Conservation (phyloP, 2,329 filamentous ascomycete genomes). For the Drechslerella coelobrocha region DNA sequence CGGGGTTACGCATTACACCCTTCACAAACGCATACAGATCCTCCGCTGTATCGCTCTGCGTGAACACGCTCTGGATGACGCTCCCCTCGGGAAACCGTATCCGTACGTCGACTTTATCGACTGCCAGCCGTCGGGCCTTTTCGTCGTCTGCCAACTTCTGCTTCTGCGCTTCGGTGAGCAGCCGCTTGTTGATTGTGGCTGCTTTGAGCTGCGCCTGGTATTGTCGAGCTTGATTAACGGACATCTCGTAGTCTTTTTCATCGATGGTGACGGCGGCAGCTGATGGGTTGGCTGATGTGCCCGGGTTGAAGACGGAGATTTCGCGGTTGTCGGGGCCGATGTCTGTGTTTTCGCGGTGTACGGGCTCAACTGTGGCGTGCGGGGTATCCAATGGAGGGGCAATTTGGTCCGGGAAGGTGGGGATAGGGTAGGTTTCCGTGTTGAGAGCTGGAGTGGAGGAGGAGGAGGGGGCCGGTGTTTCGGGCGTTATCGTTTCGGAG, state of each 20-base stretch:
- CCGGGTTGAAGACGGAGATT: constrained; percentile 78
- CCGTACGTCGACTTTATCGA: constrained; percentile 75
- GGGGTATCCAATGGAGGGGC: constrained; percentile 40
- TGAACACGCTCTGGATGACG: constrained; percentile 75
- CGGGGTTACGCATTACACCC: constrained; percentile 70
- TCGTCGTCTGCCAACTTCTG: constrained; percentile 71
- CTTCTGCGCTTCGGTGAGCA: constrained; percentile 82
- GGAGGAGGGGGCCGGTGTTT: constrained; percentile 9
- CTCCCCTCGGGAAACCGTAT: constrained; percentile 88
- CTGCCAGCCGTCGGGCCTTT: constrained; percentile 65
- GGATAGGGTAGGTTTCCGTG: constrained; percentile 33
- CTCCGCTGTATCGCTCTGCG: constrained; percentile 71
- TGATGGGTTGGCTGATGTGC: constrained; percentile 74
- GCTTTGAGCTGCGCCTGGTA: constrained; percentile 73
- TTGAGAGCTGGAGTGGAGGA: constrained; percentile 17
- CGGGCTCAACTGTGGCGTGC: constrained; percentile 43
- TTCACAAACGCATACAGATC: constrained; percentile 78
- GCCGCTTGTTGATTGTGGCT: constrained; percentile 73
- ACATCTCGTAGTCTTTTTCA: constrained; percentile 78
- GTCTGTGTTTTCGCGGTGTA: constrained; percentile 47
- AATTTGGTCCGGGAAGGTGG: constrained; percentile 48
- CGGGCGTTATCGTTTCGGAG: constrained; percentile 27
- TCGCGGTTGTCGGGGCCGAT: constrained; percentile 60
- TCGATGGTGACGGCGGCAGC: constrained; percentile 64
- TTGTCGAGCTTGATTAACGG: constrained; percentile 75